A percentile compares a stretch with the other conserved stretches of the same genome.
phyloP scores from a whole-genome alignment of 352 stramenopile species.

The Thalassiosira hispida region DNA sequence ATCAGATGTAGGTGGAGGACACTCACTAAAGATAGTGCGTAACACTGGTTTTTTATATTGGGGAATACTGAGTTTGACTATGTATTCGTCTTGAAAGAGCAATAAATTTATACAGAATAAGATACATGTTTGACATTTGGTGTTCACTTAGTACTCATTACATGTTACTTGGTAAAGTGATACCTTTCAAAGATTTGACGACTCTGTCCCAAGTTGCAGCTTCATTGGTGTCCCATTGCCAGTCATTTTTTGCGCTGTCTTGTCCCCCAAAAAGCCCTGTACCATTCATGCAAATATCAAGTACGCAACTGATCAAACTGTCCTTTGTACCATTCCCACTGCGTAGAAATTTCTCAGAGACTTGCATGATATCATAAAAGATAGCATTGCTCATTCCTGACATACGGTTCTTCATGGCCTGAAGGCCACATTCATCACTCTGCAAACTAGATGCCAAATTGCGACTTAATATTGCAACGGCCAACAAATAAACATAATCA shows the following conservation, averaged over 20 bases:
- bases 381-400: slow-evolving; percentile 30
- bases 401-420: slow-evolving; percentile 59
- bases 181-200: slow-evolving; percentile 15
- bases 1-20: slow-evolving; percentile 71
- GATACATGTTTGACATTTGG: too few species aligned
- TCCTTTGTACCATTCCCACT: slow-evolving; percentile 36
- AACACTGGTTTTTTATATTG: neutral
- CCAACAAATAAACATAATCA: slow-evolving; percentile 55
- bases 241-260: slow-evolving; percentile 11
- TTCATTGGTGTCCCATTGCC: slow-evolving; percentile 23
- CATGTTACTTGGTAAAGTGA: neutral
- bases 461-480: slow-evolving; percentile 41
- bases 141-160: neutral
- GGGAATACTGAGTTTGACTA: neutral
- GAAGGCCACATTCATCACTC: slow-evolving; percentile 57
- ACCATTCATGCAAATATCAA: slow-evolving; percentile 36
- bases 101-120: slow-evolving; percentile 10
- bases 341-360: slow-evolving; percentile 38
- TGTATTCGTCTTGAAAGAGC: neutral
- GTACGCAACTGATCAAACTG: slow-evolving; percentile 33
- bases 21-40: slow-evolving; percentile 34
- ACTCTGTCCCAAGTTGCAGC: slow-evolving; percentile 26
- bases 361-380: slow-evolving; percentile 56
- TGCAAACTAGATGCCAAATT: slow-evolving; percentile 55
- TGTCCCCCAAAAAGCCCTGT: slow-evolving; percentile 14